Conservation (phyloP, 2,329 filamentous ascomycete genomes). For the Penicillium vulpinum region DNA sequence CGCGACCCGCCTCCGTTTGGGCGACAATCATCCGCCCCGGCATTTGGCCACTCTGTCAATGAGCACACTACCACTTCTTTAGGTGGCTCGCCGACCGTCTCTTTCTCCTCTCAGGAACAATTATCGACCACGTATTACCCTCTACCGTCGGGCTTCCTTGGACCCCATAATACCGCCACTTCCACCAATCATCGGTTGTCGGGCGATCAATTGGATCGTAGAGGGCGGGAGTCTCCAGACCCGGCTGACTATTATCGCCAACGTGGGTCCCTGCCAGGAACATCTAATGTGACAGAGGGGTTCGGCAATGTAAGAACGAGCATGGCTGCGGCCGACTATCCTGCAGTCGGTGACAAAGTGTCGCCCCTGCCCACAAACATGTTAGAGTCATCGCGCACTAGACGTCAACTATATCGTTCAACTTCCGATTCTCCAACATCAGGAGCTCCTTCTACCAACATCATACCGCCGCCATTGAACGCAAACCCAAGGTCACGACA, state of each 20-base stretch:
- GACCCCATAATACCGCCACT: conserved; percentile 11
- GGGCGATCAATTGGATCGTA: conserved; percentile 11
- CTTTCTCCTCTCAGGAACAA: conserved; percentile 23
- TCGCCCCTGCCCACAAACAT: conserved; percentile 31
- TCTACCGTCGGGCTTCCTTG: conserved; percentile 20
- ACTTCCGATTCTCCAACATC: conserved; percentile 32
- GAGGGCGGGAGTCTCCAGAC: conserved; percentile 39
- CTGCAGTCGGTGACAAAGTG: conserved; percentile 20
- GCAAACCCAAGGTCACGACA: conserved; percentile 44
- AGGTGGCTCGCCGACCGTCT: conserved; percentile 30
- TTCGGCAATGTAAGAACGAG: conserved; percentile 19
- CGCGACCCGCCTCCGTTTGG: conserved; percentile 30
- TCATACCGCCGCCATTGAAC: conserved; percentile 12
- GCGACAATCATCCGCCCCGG: conserved; percentile 33
- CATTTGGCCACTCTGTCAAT: conserved; percentile 15
- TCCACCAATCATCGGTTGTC: conserved; percentile 25
- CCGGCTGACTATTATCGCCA: conserved; percentile 55
- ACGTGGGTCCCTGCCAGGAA: conserved; percentile 37
- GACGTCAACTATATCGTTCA: conserved; percentile 32
- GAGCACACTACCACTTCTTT: conserved; percentile 21
- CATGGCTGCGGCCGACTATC: conserved; percentile 21
- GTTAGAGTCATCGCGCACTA: conserved; percentile 22
- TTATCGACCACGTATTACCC: conserved; percentile 30
- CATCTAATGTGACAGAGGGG: conserved; percentile 27
- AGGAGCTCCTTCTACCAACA: conserved; percentile 19